Evolutionary conservation across 2,329 filamentous ascomycete species (phyloP), one percentile per base, ranked within the genome.

Genomic region (Colletotrichum tanaceti): DNA sequence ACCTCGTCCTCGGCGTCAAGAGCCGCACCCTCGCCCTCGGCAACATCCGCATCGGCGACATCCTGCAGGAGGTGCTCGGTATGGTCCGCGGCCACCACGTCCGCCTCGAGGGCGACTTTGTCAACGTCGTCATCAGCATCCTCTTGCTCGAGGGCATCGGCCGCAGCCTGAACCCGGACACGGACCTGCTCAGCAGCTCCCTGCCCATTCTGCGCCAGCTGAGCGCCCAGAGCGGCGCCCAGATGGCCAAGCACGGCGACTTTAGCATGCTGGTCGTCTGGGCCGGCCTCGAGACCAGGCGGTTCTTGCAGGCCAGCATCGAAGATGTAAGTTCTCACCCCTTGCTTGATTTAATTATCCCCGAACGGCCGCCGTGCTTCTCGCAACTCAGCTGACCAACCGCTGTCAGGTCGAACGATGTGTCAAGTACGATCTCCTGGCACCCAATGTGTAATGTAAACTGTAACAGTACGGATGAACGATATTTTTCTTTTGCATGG

Each of bases 121-220:
- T 99, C 77, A 99, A 99, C 76, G 96, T 99, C 5, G 95, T 99
- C 38, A 91, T 99, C 67, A 97, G 93, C 68, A 98, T 98, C 61
- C 82, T 99, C 41, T 85, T 99, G 2, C 85, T 99, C 1, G 96
- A 99, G 78, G 96, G 96, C 7, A 99, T 98, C 75, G 96, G 96
- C 0, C 87, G 96, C 70, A 93, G 86, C 68, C 81, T 99, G 18
- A 91, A 98, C 77, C 95, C 96, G 0, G 85, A 95, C 61, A 83
- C 98, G 54, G 96, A 99, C 80, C 84, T 99, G 14, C 91, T 99
- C 72, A 86, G 83, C 75, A 94, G 93, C 75, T 93, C 94, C 9
- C 83, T 99, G 57, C 96, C 96, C 0, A 98, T 99, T 55, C 81
- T 99, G 65, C 87, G 96, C 73, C 91, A 97, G 77, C 85, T 99